Conservation (phyloP, 805 yeast species). For the Kluyveromyces siamensis region DNA sequence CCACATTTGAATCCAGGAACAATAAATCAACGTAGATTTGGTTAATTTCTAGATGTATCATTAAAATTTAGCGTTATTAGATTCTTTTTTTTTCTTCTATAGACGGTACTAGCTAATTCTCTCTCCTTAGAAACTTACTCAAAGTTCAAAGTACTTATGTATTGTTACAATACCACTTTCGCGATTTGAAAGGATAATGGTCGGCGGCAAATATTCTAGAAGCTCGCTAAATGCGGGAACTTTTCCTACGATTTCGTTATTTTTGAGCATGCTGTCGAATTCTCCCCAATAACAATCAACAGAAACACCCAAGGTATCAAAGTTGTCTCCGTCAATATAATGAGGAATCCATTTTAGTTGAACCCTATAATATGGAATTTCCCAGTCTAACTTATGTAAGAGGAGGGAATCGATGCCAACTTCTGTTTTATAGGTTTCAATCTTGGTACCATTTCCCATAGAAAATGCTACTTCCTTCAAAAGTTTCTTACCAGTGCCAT, state of each 20-base stretch:
- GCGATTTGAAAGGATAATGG: conserved; percentile 54
- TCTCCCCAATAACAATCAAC: conserved; percentile 78
- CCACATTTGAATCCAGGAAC: background rate
- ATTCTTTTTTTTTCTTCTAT: background rate
- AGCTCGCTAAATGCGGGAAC: conserved; percentile 70
- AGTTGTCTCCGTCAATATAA: conserved; percentile 29
- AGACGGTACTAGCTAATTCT: background rate
- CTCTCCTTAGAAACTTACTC: conserved; percentile 1
- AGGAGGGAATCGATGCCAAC: conserved; percentile 58
- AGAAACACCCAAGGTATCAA: conserved; percentile 41
- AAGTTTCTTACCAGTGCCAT: conserved; percentile 46
- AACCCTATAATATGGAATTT: conserved; percentile 41
- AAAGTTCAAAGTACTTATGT: conserved; percentile 38
- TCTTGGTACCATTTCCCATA: conserved; percentile 17
- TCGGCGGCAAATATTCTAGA: conserved; percentile 54
- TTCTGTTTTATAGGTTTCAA: conserved; percentile 35
- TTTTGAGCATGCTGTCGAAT: conserved; percentile 38
- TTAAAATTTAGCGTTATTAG: background rate
- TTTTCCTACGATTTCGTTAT: conserved; percentile 32
- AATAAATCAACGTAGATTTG: background rate
- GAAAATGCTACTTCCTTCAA: conserved; percentile 46
- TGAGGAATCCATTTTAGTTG: conserved; percentile 74
- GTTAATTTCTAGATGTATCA: background rate
- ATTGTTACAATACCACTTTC: conserved; percentile 63
- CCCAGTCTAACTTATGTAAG: conserved; percentile 59